A percentile compares a stretch with the other conserved stretches of the same genome.
phyloP scores from a whole-genome alignment of 139 green algal species.

The Volvox reticuliferus region DNA sequence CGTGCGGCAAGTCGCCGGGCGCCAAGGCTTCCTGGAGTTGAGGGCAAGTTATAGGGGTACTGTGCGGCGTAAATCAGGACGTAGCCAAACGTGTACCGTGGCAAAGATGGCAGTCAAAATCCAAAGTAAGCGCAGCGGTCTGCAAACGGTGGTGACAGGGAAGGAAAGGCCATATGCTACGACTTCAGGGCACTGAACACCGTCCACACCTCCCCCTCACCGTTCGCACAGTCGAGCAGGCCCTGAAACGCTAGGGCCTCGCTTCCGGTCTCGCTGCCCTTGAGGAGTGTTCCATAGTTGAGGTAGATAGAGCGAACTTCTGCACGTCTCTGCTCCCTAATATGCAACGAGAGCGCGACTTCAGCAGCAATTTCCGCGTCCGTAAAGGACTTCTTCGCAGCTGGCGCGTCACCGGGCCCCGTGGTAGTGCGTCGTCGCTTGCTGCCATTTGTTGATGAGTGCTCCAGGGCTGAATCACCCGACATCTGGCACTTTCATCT shows the following conservation, averaged over 20 bases:
- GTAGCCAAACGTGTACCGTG: neutral
- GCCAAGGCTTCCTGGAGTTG: conserved; percentile 43
- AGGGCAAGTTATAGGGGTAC: neutral
- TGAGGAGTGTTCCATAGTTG: conserved; percentile 24
- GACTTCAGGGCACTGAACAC: neutral
- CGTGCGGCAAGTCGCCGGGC: conserved; percentile 60
- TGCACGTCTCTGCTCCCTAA: conserved; percentile 20
- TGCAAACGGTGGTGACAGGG: too few species aligned
- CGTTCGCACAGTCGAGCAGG: conserved; percentile 30
- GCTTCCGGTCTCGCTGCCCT: neutral
- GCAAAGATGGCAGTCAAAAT: too few species aligned
- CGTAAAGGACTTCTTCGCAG: neutral
- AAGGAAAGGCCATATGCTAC: neutral
- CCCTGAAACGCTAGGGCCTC: conserved; percentile 40
- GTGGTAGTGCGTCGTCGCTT: neutral
- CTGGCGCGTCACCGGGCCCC: neutral
- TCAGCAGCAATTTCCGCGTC: neutral
- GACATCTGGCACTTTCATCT: conserved; percentile 15
- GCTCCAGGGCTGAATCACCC: conserved; percentile 21
- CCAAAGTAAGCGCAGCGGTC: too few species aligned
- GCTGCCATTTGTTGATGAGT: conserved; percentile 6
- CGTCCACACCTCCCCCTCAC: neutral
- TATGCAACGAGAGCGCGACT: neutral
- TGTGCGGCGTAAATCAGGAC: too few species aligned
- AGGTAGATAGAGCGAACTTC: conserved; percentile 30